Base-by-base conservation (phyloP, 768 basidiomycete genomes). In the Myochromella boudieri region DNA sequence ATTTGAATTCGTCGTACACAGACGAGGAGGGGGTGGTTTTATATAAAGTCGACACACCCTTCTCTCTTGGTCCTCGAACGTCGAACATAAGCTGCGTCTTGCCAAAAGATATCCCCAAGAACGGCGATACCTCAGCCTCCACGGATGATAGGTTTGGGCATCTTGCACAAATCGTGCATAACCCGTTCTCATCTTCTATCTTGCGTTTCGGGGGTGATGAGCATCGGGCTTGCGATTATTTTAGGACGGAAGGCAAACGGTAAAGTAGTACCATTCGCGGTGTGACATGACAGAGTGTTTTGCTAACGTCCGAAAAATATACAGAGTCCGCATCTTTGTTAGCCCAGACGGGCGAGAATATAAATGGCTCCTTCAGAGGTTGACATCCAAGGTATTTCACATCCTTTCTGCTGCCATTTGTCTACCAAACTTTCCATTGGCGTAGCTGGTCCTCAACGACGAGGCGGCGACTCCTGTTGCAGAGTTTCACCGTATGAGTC, bases 171-270 rank as follows among this genome's bases (percentile, higher is more conserved):
- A n/a, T n/a, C n/a, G n/a, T n/a, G n/a, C n/a, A 34, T 34, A 6
- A 34, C 18, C 5, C 18, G 6, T n/a, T 5, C 18, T n/a, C 6
- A 34, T 34, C 65, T 1, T 60, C 65, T 4, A 61, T 44, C 26
- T 55, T 71, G 24, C 57, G 60, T 3, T 58, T 66, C 22, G 43
- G 57, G 5, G 66, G 59, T 3, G 32, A 42, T n/a, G 62, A 60
- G 10, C 46, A 66, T 38, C 42, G 51, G 10, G 57, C 64, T 1
- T 41, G 45, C n/a, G 43, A 52, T 0, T 68, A 65, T 28, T 58
- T 63, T 36, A 46, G 54, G 33, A 63, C 51, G 46, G 37, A 37
- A 3, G 55, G 7, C n/a, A n/a, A n/a, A n/a, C n/a, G n/a, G n/a
- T n/a, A n/a, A n/a, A n/a, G n/a, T n/a, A n/a, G n/a, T n/a, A n/a